These are phyloP conservation scores for Scytalidium sp. DNA, from an alignment of 2,329 filamentous ascomycete species.

Conservation along the genomic window DNA sequence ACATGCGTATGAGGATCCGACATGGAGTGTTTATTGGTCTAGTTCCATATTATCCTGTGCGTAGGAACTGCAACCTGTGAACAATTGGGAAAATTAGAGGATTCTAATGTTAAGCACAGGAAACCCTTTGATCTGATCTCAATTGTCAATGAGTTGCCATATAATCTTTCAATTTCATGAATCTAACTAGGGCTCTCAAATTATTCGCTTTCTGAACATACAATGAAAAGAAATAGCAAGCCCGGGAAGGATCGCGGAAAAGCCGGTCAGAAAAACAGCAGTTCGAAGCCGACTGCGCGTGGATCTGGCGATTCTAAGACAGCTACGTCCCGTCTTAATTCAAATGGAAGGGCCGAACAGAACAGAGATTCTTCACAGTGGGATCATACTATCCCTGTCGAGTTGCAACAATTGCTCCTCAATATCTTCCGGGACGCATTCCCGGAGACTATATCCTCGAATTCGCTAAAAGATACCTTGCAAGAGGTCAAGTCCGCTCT, in stretches of 20 bases:
- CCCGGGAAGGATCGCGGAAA: not conserved
- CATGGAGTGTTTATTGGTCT: no score
- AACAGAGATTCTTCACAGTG: not conserved
- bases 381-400: slow-evolving; percentile 35
- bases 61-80: no score
- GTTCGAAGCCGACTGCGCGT: not conserved
- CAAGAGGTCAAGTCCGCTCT: slow-evolving; percentile 85
- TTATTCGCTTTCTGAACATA: no score
- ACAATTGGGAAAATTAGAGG: no score
- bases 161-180: no score
- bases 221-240: not conserved
- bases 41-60: no score
- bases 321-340: not conserved
- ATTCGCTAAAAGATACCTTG: slow-evolving; percentile 52
- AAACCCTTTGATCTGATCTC: no score
- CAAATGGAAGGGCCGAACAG: not conserved
- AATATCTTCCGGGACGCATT: slow-evolving; percentile 71
- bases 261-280: not conserved
- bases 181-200: no score
- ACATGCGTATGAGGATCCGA: no score
- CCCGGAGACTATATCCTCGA: slow-evolving; percentile 42
- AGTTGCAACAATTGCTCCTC: slow-evolving; percentile 67
- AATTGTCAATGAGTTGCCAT: no score
- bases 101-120: no score
- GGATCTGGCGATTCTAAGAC: not conserved